These are phyloP conservation scores for Abrus precatorius DNA, from an alignment of 306 rosid species.

Conservation along the genomic window DNA sequence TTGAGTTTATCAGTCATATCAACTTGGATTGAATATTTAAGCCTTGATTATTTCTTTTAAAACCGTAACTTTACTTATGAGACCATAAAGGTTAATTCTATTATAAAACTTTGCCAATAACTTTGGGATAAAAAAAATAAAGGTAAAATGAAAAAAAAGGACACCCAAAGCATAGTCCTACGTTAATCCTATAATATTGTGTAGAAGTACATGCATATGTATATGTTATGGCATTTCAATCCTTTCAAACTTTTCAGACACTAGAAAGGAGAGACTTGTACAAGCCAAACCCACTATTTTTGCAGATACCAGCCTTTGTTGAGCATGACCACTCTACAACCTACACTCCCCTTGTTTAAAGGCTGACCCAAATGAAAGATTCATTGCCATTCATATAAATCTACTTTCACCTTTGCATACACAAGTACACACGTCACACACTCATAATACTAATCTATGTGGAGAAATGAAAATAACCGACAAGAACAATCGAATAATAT, in stretches of 20 bases:
- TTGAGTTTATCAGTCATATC: conserved; percentile 3
- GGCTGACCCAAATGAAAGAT: conserved; percentile 38
- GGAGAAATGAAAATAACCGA: conserved; percentile 43
- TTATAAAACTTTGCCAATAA: conserved; percentile 5
- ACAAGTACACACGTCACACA: conserved; percentile 44
- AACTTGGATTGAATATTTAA: conserved; percentile 38
- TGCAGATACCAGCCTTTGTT: conserved; percentile 51
- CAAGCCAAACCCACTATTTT: conserved; percentile 42
- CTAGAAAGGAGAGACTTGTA: conserved; percentile 40
- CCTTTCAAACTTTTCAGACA: conserved; percentile 50
- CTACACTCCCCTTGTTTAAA: conserved; percentile 45
- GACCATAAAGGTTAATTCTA: conserved; percentile 35
- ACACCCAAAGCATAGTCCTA: conserved; percentile 4
- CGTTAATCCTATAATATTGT: neutral
- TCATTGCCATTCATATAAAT: conserved; percentile 45
- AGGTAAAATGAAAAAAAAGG: neutral
- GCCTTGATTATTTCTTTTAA: conserved; percentile 36
- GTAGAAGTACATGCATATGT: conserved; percentile 28
- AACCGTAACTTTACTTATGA: conserved; percentile 44
- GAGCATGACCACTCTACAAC: conserved; percentile 50
- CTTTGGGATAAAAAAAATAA: neutral
- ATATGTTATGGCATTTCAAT: conserved; percentile 55
- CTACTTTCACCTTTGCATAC: conserved; percentile 39
- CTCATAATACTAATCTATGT: conserved; percentile 33
- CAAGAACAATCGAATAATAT: conserved; percentile 62